Conservation (phyloP, 371 early-diverging fungal genomes). For the Mortierella sp. region DNA sequence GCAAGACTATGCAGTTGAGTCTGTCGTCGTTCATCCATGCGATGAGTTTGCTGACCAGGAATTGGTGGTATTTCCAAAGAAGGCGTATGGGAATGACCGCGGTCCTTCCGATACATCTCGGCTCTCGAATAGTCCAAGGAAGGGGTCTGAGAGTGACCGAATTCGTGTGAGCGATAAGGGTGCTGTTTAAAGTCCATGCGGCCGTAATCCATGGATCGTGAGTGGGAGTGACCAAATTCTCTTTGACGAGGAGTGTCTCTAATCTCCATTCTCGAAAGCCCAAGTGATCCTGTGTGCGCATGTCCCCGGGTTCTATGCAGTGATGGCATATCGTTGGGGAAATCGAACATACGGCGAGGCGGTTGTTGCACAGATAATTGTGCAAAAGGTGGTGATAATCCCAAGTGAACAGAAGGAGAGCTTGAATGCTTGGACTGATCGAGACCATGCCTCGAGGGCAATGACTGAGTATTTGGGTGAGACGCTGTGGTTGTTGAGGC, state of each 20-base stretch:
- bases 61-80: slow-evolving; percentile 52
- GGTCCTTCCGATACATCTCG: slow-evolving; percentile 44
- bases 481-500: too few relatives aligned
- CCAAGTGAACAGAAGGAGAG: too few relatives aligned
- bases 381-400: slow-evolving; percentile 11
- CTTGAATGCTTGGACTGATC: too few relatives aligned
- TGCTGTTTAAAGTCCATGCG: slow-evolving; percentile 11
- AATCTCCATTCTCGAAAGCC: slow-evolving; percentile 34
- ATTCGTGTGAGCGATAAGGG: slow-evolving; percentile 12
- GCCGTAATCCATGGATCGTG: slow-evolving; percentile 29
- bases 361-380: not conserved
- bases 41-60: slow-evolving; percentile 43
- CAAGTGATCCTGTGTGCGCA: slow-evolving; percentile 24
- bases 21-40: slow-evolving; percentile 35
- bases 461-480: too few relatives aligned
- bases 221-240: slow-evolving; percentile 28
- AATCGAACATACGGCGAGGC: not conserved
- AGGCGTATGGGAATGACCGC: slow-evolving; percentile 49
- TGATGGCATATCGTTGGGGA: slow-evolving; percentile 6
- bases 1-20: slow-evolving; percentile 15
- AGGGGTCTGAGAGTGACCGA: slow-evolving; percentile 41
- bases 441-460: too few relatives aligned
- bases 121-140: slow-evolving; percentile 36
- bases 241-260: slow-evolving; percentile 14
- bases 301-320: slow-evolving; percentile 28